Base-by-base conservation (phyloP, 106 monocot genomes). In the Dioscorea zingiberensis region DNA sequence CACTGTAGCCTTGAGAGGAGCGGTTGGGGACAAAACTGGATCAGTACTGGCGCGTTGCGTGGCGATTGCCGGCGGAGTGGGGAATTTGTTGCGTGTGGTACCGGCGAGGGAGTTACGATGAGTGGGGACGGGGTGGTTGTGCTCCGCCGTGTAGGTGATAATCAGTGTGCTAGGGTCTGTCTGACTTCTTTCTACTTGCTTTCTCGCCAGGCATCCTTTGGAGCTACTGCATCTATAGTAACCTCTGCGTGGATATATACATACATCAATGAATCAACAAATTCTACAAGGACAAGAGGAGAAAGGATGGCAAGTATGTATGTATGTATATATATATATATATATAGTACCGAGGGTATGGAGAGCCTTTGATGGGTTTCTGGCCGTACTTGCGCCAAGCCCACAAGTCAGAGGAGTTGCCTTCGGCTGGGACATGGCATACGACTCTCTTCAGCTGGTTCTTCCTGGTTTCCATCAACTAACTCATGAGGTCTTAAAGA, bases 31-130 rank as follows among this genome's bases (percentile, higher is more conserved):
- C 44, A 69, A 53, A 19, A 6, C 22, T 19, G 24, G 23, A 4
- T 4, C 21, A 9, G 66, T 18, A 27, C 51, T 28, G 38, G 49
- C 13, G 0, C 27, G 28, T n/a, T 21, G 27, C 16, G 64, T 48
- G 64, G 59, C 17, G 32, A 68, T 18, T 17, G 78, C 10, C 8
- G 69, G 47, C 21, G 82, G 47, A 13, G 69, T 27, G 7, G 82
- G 57, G 19, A 51, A 51, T 15, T 51, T 16, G 51, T 51, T 51
- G 27, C 88, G 77, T 0, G 82, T 83, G 71, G 80, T 85, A 15
- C 94, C 94, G 21, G 94, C 87, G 59, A 90, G 94, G 46, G 90
- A 84, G 80, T 90, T 94, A 45, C 90, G 82, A 75, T 84, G 76
- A 12, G 76, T 62, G 21, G 84, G 84, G 23, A 75, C 25, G 6